Evolutionary conservation across 352 stramenopile genomes (phyloP).

Genomic region (Pythium insidiosum): DNA sequence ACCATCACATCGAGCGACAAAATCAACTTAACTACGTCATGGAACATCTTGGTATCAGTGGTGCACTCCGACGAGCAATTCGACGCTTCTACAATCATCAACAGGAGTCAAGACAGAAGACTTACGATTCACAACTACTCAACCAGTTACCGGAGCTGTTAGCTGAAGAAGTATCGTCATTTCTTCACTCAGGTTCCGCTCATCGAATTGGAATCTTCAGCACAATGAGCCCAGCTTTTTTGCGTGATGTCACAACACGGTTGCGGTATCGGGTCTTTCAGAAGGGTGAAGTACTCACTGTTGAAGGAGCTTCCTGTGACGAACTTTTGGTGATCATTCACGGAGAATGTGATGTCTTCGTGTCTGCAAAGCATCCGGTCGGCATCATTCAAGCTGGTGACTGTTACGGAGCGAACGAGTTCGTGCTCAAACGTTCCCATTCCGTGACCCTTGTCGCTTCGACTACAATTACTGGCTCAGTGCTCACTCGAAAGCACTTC

Average conservation of each 20-base stretch:
- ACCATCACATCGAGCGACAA: slow-evolving; percentile 60
- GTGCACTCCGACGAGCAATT: slow-evolving; percentile 46
- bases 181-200: slow-evolving; percentile 54
- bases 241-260: slow-evolving; percentile 69
- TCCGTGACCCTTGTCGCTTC: slow-evolving; percentile 36
- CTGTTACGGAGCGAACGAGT: slow-evolving; percentile 60
- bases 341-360: slow-evolving; percentile 59
- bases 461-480: slow-evolving; percentile 44
- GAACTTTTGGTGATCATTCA: slow-evolving; percentile 60
- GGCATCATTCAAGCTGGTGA: slow-evolving; percentile 50
- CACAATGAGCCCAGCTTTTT: slow-evolving; percentile 50
- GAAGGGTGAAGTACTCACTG: slow-evolving; percentile 58
- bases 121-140: slow-evolving; percentile 69
- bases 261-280: slow-evolving; percentile 69
- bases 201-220: slow-evolving; percentile 53
- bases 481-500: slow-evolving; percentile 72
- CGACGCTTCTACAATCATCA: slow-evolving; percentile 69
- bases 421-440: slow-evolving; percentile 37
- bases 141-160: slow-evolving; percentile 60
- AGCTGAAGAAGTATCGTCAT: slow-evolving; percentile 62
- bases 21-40: slow-evolving; percentile 59
- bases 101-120: slow-evolving; percentile 43
- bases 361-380: slow-evolving; percentile 31
- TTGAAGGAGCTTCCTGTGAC: slow-evolving; percentile 60
- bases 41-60: slow-evolving; percentile 43